phyloP scores from a whole-genome alignment of 768 basidiomycete species.

The Phlebiopsis flavidoalba region DNA sequence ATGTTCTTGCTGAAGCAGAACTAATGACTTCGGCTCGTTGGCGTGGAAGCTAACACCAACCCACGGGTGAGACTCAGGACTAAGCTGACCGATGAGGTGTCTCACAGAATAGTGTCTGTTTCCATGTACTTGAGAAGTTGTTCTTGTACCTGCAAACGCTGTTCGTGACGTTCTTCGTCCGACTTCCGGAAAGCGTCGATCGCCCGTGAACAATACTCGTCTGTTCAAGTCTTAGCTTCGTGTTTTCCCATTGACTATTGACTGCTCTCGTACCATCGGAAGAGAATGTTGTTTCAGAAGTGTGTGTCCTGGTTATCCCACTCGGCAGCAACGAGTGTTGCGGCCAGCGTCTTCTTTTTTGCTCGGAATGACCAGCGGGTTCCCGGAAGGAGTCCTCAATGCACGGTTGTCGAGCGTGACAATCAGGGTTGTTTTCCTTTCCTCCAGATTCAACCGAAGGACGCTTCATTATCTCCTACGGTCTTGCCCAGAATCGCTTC shows the following conservation, averaged over 20 bases:
- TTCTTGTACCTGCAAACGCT: slow-evolving; percentile 56
- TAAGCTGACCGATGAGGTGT: neutral
- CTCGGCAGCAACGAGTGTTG: slow-evolving; percentile 86
- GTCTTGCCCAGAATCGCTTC: slow-evolving; percentile 93
- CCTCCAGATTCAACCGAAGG: neutral
- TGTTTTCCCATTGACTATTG: no score
- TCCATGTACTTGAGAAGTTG: slow-evolving; percentile 81
- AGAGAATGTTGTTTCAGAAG: slow-evolving; percentile 86
- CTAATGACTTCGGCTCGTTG: slow-evolving; percentile 69
- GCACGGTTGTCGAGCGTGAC: slow-evolving; percentile 80
- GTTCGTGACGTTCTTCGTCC: slow-evolving; percentile 45
- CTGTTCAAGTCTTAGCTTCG: slow-evolving; percentile 34
- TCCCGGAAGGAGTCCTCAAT: slow-evolving; percentile 87
- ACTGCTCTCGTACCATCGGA: slow-evolving; percentile 61
- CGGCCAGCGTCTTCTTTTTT: slow-evolving; percentile 60
- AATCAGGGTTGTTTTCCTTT: slow-evolving; percentile 37
- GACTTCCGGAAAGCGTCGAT: slow-evolving; percentile 58
- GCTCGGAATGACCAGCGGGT: slow-evolving; percentile 70
- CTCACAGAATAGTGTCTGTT: slow-evolving; percentile 90
- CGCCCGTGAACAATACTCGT: slow-evolving; percentile 90
- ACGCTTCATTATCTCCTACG: slow-evolving; percentile 50
- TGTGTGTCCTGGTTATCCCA: slow-evolving; percentile 89
- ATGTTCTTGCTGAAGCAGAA: slow-evolving; percentile 69
- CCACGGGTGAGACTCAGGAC: no score
- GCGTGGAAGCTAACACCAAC: slow-evolving; percentile 58